phyloP scores from a whole-genome alignment of 2,329 filamentous ascomycete species.

The Seiridium cupressi region DNA sequence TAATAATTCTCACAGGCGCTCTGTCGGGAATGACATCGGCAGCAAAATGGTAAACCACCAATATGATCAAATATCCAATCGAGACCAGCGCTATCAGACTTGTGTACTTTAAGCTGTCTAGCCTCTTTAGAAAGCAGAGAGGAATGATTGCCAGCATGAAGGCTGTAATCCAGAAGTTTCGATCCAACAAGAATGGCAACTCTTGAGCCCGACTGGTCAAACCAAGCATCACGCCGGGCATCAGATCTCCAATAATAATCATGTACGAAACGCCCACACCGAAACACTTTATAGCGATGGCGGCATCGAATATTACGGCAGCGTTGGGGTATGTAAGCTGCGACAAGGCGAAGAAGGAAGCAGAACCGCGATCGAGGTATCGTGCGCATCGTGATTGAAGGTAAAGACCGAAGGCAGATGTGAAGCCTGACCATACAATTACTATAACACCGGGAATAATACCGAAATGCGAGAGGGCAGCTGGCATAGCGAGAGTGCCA shows the following conservation, averaged over 20 bases:
- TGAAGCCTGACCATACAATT: constrained; percentile 87
- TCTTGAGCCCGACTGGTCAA: constrained; percentile 66
- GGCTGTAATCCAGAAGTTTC: constrained; percentile 95
- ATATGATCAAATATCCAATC: constrained; percentile 88
- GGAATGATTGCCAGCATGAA: constrained; percentile 98
- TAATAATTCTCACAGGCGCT: constrained; percentile 71
- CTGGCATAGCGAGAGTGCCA: constrained; percentile 92
- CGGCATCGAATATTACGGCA: constrained; percentile 90
- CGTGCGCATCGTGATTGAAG: constrained; percentile 89
- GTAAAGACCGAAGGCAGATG: constrained; percentile 89
- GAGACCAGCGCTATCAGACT: constrained; percentile 87
- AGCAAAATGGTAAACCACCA: constrained; percentile 90
- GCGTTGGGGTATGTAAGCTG: constrained; percentile 97
- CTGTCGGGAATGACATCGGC: constrained; percentile 74
- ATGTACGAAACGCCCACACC: constrained; percentile 96
- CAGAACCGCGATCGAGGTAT: constrained; percentile 84
- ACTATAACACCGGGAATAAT: constrained; percentile 80
- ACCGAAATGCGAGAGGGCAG: constrained; percentile 92
- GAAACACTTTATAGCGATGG: constrained; percentile 97
- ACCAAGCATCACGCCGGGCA: constrained; percentile 88
- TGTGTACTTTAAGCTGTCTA: constrained; percentile 97
- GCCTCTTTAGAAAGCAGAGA: constrained; percentile 81
- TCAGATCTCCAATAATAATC: constrained; percentile 97
- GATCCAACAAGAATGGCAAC: constrained; percentile 76
- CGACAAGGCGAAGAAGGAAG: constrained; percentile 95